A percentile compares a stretch with the other conserved stretches of the same genome.
Conservation (phyloP, 768 basidiomycete species). For the Russula abietina region DNA sequence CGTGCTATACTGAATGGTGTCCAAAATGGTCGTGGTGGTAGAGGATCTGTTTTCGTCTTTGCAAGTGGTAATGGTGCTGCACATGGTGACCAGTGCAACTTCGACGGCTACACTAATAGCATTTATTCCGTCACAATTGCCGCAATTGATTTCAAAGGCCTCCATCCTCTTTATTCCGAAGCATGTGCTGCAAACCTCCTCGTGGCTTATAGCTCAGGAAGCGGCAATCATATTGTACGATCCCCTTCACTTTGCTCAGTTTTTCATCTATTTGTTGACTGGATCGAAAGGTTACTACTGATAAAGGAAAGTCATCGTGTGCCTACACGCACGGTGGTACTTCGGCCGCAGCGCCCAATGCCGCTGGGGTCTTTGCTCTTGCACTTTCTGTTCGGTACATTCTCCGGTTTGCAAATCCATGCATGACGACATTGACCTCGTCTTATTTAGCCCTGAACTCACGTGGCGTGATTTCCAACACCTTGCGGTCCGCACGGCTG, state of each 20-base stretch:
- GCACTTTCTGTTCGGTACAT: constrained; percentile 79
- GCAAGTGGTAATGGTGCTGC: constrained; percentile 95
- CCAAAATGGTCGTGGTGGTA: constrained; percentile 80
- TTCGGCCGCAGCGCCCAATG: constrained; percentile 96
- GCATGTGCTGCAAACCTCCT: constrained; percentile 97
- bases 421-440: constrained; percentile 12
- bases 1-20: constrained; percentile 94
- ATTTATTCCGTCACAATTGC: constrained; percentile 95
- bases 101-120: constrained; percentile 98
- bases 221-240: constrained; percentile 87
- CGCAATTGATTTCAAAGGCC: constrained; percentile 87
- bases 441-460: constrained; percentile 67
- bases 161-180: constrained; percentile 96
- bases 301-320: constrained; percentile 81
- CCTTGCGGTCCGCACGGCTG: constrained; percentile 70
- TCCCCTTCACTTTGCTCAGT: constrained; percentile 1
- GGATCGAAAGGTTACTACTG: constrained; percentile 76
- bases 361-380: constrained; percentile 88
- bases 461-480: constrained; percentile 97
- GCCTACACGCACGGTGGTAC: constrained; percentile 87
- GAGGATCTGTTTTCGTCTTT: constrained; percentile 93
- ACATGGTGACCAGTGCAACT: constrained; percentile 94
- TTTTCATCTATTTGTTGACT: constrained; percentile 20
- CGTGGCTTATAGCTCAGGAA: constrained; percentile 92
- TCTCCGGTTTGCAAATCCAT: background rate